These are phyloP conservation scores for Microbotryum intermedium DNA, from an alignment of 1,284 basidiomycete genomes.

Conservation along the genomic window DNA sequence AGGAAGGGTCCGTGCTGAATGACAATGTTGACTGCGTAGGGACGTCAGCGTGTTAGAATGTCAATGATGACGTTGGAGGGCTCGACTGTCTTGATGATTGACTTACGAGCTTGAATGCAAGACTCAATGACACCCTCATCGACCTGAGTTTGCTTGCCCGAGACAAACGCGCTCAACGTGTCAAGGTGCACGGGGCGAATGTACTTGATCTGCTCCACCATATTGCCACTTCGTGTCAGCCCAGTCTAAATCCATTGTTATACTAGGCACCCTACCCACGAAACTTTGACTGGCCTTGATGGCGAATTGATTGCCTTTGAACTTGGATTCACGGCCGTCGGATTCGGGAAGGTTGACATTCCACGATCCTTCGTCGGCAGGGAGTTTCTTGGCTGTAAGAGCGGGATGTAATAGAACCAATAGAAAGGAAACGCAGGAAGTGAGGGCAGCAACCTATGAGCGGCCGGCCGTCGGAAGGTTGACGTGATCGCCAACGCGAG, in stretches of 20 bases:
- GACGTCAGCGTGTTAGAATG: neutral
- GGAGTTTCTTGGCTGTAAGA: conserved; percentile 1
- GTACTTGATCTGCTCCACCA: neutral
- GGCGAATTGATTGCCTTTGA: too few species aligned
- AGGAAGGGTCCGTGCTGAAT: conserved; percentile 10
- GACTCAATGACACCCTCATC: neutral
- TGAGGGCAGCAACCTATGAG: too few species aligned
- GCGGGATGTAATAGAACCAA: too few species aligned
- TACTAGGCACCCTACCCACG: too few species aligned
- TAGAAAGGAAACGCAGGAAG: too few species aligned
- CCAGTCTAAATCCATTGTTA: neutral
- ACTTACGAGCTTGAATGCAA: conserved; percentile 7
- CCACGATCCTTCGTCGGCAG: conserved; percentile 8
- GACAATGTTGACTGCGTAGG: conserved; percentile 4
- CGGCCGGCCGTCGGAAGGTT: too few species aligned
- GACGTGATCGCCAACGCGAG: too few species aligned
- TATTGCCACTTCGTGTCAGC: neutral
- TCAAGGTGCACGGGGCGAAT: conserved; percentile 1
- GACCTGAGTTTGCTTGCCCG: neutral
- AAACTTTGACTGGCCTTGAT: too few species aligned
- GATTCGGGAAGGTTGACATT: conserved; percentile 4
- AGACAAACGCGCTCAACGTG: neutral
- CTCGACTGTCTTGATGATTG: too few species aligned
- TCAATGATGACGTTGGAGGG: too few species aligned
- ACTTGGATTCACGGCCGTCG: neutral